Conservation (phyloP, 768 basidiomycete species). For the Coprinopsis cinerea region DNA sequence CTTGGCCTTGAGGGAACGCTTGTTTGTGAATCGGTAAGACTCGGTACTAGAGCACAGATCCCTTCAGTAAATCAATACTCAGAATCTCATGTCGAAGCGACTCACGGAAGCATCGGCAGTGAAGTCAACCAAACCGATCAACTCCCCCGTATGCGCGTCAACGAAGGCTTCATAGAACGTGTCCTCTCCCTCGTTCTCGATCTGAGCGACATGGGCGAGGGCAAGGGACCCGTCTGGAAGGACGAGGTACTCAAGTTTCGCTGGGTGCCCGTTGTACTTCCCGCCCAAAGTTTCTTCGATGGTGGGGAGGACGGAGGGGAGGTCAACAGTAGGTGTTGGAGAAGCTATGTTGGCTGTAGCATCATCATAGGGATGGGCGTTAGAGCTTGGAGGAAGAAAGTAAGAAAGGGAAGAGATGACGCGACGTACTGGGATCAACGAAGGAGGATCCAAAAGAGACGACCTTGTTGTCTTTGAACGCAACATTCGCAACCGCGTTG, state of each 20-base stretch:
- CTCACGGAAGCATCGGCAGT: conserved; percentile 35
- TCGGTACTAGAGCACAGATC: conserved; percentile 26
- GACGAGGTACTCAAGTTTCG: conserved; percentile 34
- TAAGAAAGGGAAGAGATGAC: not conserved
- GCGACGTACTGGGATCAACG: conserved; percentile 15
- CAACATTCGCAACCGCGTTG: conserved; percentile 31
- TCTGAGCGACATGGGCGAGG: conserved; percentile 33
- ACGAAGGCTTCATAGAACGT: conserved; percentile 54
- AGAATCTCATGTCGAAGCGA: conserved; percentile 1
- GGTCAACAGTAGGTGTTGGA: conserved; percentile 27
- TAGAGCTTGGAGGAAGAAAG: conserved; percentile 13
- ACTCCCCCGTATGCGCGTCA: conserved; percentile 44
- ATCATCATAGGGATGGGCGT: conserved; percentile 9
- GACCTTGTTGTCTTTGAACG: conserved; percentile 23
- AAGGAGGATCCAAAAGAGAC: conserved; percentile 28
- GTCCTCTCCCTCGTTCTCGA: conserved; percentile 24
- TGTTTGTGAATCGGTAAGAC: conserved; percentile 44
- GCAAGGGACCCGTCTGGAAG: conserved; percentile 29
- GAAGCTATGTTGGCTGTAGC: conserved; percentile 19
- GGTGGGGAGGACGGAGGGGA: conserved; percentile 18
- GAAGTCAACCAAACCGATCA: conserved; percentile 47
- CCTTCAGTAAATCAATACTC: not conserved
- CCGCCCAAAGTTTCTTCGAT: conserved; percentile 21
- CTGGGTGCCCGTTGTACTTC: conserved; percentile 28
- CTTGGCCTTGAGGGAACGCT: conserved; percentile 42